These are phyloP conservation scores for Musa schizocarpa DNA, from an alignment of 176 grass and related monocot species.

Conservation along the genomic window DNA sequence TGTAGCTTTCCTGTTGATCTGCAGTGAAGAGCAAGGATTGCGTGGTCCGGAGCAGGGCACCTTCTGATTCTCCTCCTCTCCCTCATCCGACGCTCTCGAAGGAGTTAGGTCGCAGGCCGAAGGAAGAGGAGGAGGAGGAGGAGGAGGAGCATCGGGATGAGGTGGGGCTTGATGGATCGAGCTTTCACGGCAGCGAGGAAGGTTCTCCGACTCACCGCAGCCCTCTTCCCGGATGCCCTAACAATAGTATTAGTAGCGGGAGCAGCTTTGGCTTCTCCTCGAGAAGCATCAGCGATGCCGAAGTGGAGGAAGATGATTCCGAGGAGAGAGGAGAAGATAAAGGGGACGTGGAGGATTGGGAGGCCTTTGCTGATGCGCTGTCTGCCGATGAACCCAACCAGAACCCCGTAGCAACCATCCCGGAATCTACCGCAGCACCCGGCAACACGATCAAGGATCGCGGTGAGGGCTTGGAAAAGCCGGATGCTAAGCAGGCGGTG, in stretches of 20 bases:
- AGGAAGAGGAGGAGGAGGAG: neutral
- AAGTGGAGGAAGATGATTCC: slow-evolving; percentile 34
- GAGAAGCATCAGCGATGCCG: slow-evolving; percentile 64
- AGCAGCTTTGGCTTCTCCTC: slow-evolving; percentile 74
- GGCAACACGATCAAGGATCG: slow-evolving; percentile 2
- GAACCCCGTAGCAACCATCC: neutral
- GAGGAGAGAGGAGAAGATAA: slow-evolving; percentile 44
- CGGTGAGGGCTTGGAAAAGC: slow-evolving; percentile 8
- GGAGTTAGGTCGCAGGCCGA: neutral
- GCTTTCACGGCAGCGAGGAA: slow-evolving; percentile 16
- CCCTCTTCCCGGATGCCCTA: slow-evolving; percentile 23
- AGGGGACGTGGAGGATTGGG: slow-evolving; percentile 86
- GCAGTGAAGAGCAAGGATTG: slow-evolving; percentile 14
- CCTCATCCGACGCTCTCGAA: neutral
- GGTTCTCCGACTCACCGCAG: slow-evolving; percentile 21
- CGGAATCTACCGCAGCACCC: neutral
- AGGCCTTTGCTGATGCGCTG: slow-evolving; percentile 79
- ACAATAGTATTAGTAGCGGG: slow-evolving; percentile 37
- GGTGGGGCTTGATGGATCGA: slow-evolving; percentile 6
- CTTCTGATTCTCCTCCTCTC: neutral
- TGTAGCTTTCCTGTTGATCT: neutral
- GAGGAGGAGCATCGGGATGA: slow-evolving; percentile 9
- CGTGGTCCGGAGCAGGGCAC: neutral
- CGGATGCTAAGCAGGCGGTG: slow-evolving; percentile 27
- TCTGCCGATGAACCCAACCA: slow-evolving; percentile 19